A percentile compares a stretch with the other conserved stretches of the same genome.
Conservation (phyloP, 176 grass and related monocot genomes). For the Bolboschoenus planiculmis region DNA sequence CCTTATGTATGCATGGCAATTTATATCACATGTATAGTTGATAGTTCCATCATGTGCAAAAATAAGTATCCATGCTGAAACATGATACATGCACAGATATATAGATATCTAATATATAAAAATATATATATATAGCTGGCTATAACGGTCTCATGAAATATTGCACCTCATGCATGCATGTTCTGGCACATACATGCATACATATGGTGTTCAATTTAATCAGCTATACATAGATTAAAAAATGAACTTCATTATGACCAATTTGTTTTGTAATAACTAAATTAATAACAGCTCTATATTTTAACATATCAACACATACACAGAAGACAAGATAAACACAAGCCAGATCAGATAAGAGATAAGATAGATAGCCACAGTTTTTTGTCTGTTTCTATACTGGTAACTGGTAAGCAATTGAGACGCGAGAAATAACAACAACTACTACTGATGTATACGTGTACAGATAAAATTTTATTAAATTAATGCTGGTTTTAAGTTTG, state of each 20-base stretch:
- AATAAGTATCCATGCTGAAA: background rate
- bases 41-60: background rate
- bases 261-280: no score
- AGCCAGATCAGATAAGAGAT: background rate
- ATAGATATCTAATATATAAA: background rate
- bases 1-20: background rate
- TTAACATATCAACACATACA: background rate
- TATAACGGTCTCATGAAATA: background rate
- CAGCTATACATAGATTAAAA: no score
- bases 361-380: background rate
- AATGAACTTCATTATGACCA: no score
- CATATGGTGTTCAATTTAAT: no score
- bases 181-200: no score
- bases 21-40: background rate
- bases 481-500: background rate
- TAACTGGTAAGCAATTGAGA: background rate
- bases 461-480: background rate
- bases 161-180: background rate
- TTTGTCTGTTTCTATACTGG: conserved; percentile 4
- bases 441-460: conserved; percentile 10
- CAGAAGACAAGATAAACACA: background rate
- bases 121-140: background rate
- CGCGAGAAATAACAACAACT: background rate
- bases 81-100: background rate
- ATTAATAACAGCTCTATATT: no score